phyloP scores from a whole-genome alignment of 2,329 filamentous ascomycete genomes.

The Thelonectria discophora region DNA sequence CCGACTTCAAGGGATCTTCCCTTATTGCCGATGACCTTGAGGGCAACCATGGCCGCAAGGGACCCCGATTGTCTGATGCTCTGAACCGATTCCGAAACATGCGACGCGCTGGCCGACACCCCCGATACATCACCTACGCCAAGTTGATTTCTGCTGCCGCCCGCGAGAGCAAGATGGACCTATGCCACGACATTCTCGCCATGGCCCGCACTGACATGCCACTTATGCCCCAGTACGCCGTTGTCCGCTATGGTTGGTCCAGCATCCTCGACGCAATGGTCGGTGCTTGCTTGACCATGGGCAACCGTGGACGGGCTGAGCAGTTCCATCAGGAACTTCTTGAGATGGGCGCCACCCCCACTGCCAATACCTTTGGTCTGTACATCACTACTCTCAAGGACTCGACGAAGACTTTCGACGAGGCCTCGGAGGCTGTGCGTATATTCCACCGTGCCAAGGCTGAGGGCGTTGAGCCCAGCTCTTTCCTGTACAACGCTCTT shows the following conservation, averaged over 20 bases:
- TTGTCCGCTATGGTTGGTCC: conserved; percentile 94
- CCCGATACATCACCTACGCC: conserved; percentile 94
- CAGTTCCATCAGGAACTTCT: conserved; percentile 92
- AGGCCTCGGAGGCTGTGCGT: conserved; percentile 95
- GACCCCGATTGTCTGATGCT: conserved; percentile 80
- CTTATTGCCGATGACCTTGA: conserved; percentile 91
- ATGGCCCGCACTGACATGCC: conserved; percentile 93
- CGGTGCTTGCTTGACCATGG: conserved; percentile 84
- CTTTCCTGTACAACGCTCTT: conserved; percentile 96
- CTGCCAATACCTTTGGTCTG: conserved; percentile 95
- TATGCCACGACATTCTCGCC: conserved; percentile 85
- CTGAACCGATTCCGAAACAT: conserved; percentile 89
- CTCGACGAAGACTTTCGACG: conserved; percentile 96
- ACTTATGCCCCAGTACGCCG: conserved; percentile 81
- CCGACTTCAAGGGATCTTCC: conserved; percentile 92
- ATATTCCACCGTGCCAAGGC: conserved; percentile 95
- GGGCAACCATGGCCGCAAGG: conserved; percentile 76
- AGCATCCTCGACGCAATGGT: conserved; percentile 97
- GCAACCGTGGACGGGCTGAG: conserved; percentile 81
- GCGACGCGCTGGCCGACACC: conserved; percentile 88
- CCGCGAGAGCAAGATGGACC: conserved; percentile 80
- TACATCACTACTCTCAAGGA: conserved; percentile 99
- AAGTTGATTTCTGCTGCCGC: conserved; percentile 93
- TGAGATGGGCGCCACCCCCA: conserved; percentile 88
- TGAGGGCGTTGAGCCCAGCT: conserved; percentile 94